Percentiles rank a stretch among this genome's conserved stretches.
These are phyloP conservation scores for Lophiostoma macrostomum DNA, from an alignment of 495 filamentous ascomycete genomes.

Conservation along the genomic window DNA sequence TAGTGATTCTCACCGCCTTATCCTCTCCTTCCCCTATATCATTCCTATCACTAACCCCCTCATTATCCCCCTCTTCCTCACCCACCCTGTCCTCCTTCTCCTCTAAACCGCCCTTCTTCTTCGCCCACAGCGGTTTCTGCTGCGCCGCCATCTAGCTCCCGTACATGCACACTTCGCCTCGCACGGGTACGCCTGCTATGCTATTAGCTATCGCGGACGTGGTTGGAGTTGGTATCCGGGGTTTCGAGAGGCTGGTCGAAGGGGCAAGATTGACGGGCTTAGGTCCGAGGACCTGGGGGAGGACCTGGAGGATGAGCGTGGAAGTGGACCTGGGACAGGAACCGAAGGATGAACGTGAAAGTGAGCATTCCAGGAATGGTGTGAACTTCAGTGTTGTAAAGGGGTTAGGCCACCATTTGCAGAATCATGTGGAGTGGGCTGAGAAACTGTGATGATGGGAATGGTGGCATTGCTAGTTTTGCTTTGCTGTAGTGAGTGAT, in stretches of 20 bases:
- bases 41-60: no score
- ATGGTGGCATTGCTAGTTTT: no score
- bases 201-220: slow-evolving; percentile 51
- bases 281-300: slow-evolving; percentile 44
- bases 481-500: no score
- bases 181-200: slow-evolving; percentile 45
- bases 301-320: slow-evolving; percentile 40
- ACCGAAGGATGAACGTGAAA: background rate
- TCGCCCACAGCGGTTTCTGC: slow-evolving; percentile 48
- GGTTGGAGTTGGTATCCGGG: slow-evolving; percentile 48
- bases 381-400: slow-evolving; percentile 41
- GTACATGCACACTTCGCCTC: slow-evolving; percentile 46
- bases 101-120: slow-evolving; percentile 37
- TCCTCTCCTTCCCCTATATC: background rate
- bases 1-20: slow-evolving; percentile 43
- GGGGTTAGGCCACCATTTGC: slow-evolving; percentile 46
- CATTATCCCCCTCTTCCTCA: no score
- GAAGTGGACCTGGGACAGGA: slow-evolving; percentile 42
- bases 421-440: slow-evolving; percentile 45
- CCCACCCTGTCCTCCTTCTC: background rate
- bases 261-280: no score
- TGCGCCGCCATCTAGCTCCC: slow-evolving; percentile 48
- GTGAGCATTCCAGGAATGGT: slow-evolving; percentile 29
- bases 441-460: slow-evolving; percentile 17
- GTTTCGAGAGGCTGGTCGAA: slow-evolving; percentile 42